Base-by-base conservation (phyloP, 2,329 filamentous ascomycete genomes). In the Botrytis fabae region DNA sequence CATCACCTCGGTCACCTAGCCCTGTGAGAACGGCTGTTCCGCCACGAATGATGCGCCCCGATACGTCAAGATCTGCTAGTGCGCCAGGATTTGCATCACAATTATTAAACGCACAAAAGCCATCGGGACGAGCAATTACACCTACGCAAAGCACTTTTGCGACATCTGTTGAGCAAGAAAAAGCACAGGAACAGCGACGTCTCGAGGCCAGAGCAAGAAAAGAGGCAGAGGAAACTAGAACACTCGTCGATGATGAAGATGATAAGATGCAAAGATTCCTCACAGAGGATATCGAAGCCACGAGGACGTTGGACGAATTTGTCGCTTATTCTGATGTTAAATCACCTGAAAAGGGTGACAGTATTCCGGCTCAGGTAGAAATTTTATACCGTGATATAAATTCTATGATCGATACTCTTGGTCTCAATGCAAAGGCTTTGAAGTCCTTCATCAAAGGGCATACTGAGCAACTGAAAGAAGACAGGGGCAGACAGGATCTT, bases 341-440 rank as follows among this genome's bases (percentile, higher is more conserved):
- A 9, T 86, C 86, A 22, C 84, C 85, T 25, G 74, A 74, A 51
- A 75, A 80, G 20, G 77, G 76, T 70, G 87, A 90, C 71, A 89
- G 85, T 63, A 85, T 91, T 46, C 87, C 89, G 6, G 85, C 87
- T 14, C 89, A 91, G 76, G 89, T 90, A 35, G 90, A 92, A 78
- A 87, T 89, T 28, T 85, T 92, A 1, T 96, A 93, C 81, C 88
- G 92, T 62, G 93, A 95, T 78, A 93, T 95, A 80, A 95, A 96
- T 81, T 93, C 93, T 20, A 99, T 98, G 96, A 91, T 99, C 61
- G 94, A 98, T 78, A 95, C 93, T 0, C 84, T 98, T 59, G 95
- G 95, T 16, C 87, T 98, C 68, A 98, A 98, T 80, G 90, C 93
- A 9, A 88, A 95, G 54, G 85, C 86, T 65, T 70, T 83, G 44